Conservation (phyloP, 305 asterid species). For the Fraxinus greggii region DNA sequence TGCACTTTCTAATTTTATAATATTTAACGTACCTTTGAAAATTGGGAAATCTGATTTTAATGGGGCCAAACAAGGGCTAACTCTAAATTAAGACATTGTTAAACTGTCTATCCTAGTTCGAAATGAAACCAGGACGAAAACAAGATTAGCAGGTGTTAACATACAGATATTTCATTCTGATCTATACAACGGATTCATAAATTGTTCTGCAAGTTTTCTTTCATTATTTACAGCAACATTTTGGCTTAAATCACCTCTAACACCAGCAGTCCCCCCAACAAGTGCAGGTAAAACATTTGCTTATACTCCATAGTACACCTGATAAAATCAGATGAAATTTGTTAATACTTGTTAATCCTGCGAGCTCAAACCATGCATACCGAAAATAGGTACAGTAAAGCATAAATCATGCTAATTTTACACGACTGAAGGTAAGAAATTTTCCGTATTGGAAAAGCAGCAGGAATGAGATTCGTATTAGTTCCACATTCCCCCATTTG, state of each 20-base stretch:
- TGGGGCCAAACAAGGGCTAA: too few species aligned
- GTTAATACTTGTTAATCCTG: neutral
- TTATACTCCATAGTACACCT: slow-evolving; percentile 49
- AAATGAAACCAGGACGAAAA: neutral
- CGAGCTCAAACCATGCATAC: neutral
- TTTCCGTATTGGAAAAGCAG: neutral
- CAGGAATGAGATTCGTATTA: neutral
- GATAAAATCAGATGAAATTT: slow-evolving; percentile 12
- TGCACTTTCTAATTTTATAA: too few species aligned
- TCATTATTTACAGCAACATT: slow-evolving; percentile 14
- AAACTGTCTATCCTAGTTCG: neutral
- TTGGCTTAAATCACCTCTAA: slow-evolving; percentile 17
- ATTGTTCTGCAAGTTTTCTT: neutral
- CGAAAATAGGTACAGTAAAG: neutral
- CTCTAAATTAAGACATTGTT: neutral
- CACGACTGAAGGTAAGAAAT: neutral
- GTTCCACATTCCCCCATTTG: neutral
- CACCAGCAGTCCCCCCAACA: slow-evolving; percentile 14
- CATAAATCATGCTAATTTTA: neutral
- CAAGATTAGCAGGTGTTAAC: neutral
- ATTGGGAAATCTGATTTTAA: too few species aligned
- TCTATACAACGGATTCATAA: neutral
- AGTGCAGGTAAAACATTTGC: slow-evolving; percentile 1
- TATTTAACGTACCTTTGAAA: too few species aligned
- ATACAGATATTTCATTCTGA: neutral